Evolutionary conservation across 192 early-diverging fungal genomes (phyloP).

Genomic region (Kickxella alabastrina): DNA sequence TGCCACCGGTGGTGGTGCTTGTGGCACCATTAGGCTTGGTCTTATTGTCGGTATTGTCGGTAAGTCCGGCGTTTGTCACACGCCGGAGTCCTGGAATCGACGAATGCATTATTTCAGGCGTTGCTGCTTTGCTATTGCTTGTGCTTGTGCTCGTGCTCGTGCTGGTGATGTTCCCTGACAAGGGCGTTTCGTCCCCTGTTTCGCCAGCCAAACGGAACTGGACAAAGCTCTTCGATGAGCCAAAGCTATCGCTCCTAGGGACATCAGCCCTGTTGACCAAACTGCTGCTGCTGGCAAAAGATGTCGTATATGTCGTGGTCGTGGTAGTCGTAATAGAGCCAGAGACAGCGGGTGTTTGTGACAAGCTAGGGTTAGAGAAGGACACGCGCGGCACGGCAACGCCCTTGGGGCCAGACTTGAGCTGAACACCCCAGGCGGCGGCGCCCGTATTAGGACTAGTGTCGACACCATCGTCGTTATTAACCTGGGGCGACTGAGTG

Average conservation of each 20-base stretch:
- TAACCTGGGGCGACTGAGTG: conserved; percentile 1
- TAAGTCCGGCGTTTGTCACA: conserved; percentile 2
- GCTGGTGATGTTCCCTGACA: conserved; percentile 2
- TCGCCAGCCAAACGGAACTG: conserved; percentile 26
- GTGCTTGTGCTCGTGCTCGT: no score
- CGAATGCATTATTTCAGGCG: conserved; percentile 8
- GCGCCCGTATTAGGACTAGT: conserved; percentile 37
- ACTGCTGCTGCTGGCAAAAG: neutral
- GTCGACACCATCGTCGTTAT: conserved; percentile 22
- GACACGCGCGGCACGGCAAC: conserved; percentile 9
- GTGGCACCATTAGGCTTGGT: neutral
- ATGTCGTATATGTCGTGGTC: neutral
- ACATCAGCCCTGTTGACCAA: neutral
- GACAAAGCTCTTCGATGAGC: conserved; percentile 29
- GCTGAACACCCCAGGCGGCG: conserved; percentile 42
- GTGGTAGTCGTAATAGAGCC: neutral
- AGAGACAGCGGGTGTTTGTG: neutral
- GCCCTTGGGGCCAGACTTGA: conserved; percentile 20
- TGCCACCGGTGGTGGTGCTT: conserved; percentile 2
- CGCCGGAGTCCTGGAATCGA: conserved; percentile 38
- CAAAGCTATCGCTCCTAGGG: no score
- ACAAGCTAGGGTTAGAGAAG: neutral
- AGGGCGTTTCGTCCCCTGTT: conserved; percentile 23
- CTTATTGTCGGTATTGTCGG: neutral
- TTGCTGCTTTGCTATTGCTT: neutral